These are phyloP conservation scores for Carex sylvatica DNA, from an alignment of 202 grass and related monocot genomes.

Conservation along the genomic window DNA sequence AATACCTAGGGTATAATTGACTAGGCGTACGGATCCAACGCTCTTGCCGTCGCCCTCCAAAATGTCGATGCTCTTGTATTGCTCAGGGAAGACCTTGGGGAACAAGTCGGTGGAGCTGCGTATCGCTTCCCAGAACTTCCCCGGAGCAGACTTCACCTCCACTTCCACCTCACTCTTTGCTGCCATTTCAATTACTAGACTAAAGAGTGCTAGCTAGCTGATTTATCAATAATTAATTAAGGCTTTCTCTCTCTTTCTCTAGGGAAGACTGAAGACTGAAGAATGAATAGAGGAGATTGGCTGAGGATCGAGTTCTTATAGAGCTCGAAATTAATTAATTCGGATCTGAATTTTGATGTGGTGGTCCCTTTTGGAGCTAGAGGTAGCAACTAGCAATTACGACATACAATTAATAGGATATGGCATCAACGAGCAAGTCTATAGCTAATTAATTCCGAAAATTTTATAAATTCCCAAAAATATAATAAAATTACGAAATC, in stretches of 20 bases:
- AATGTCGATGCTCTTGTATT: slow-evolving; percentile 86
- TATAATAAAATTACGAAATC: too few relatives aligned
- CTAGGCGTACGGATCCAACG: slow-evolving; percentile 62
- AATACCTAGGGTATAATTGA: slow-evolving; percentile 66
- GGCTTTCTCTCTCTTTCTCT: not conserved
- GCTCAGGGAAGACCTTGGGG: slow-evolving; percentile 86
- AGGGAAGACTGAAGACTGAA: not conserved
- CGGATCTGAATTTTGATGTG: too few relatives aligned
- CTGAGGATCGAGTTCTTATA: slow-evolving; percentile 17
- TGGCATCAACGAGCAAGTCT: too few relatives aligned
- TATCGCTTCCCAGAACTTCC: slow-evolving; percentile 73
- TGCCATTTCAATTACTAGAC: slow-evolving; percentile 36
- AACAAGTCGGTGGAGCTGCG: slow-evolving; percentile 60
- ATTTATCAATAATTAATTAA: too few relatives aligned
- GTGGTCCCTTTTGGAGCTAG: too few relatives aligned
- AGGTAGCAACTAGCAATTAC: too few relatives aligned
- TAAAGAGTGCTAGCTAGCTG: too few relatives aligned
- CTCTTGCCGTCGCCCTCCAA: slow-evolving; percentile 84
- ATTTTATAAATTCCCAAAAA: too few relatives aligned
- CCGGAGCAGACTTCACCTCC: slow-evolving; percentile 64
- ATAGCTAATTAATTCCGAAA: too few relatives aligned
- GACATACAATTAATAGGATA: too few relatives aligned
- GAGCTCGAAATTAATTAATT: not conserved
- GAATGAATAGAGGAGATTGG: too few relatives aligned
- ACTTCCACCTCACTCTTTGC: slow-evolving; percentile 56